Conservation (phyloP, 2,329 filamentous ascomycete species). For the Westerdykella sp. region DNA sequence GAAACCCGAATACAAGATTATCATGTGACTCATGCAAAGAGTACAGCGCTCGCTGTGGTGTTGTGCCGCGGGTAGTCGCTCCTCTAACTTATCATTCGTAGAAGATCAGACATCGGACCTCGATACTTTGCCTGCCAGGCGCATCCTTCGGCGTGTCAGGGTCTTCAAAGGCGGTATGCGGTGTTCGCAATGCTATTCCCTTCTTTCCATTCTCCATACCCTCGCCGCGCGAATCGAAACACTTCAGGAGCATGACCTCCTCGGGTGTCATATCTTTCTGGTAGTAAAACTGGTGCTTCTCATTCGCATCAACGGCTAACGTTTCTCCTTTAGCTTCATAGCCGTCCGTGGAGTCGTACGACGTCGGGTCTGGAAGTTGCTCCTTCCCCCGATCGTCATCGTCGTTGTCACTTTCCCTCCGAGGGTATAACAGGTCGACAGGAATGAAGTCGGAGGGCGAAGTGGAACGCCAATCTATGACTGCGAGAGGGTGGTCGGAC, state of each 20-base stretch:
- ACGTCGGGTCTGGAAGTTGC: constrained; percentile 45
- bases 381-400: constrained; percentile 56
- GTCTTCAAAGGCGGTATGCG: constrained; percentile 62
- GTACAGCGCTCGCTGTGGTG: too few species aligned
- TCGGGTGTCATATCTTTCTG: constrained; percentile 60
- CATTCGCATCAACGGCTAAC: constrained; percentile 52
- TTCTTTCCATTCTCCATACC: constrained; percentile 36
- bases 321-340: constrained; percentile 61
- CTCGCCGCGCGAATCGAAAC: constrained; percentile 42
- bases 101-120: constrained; percentile 58
- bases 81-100: constrained; percentile 41
- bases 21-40: too few species aligned
- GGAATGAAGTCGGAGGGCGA: constrained; percentile 52
- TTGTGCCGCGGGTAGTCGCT: too few species aligned
- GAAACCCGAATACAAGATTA: too few species aligned
- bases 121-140: constrained; percentile 54
- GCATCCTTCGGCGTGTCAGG: constrained; percentile 48
- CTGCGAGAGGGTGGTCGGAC: constrained; percentile 61
- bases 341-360: constrained; percentile 47
- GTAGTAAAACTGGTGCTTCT: constrained; percentile 58
- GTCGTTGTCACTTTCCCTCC: constrained; percentile 37
- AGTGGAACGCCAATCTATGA: constrained; percentile 60
- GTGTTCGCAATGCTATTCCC: constrained; percentile 43
- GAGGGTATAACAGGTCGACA: constrained; percentile 58
- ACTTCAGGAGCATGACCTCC: constrained; percentile 50